Percentiles rank a stretch among this genome's conserved stretches.
phyloP scores from a whole-genome alignment of 2,329 filamentous ascomycete species.

The Cercospora sojina region DNA sequence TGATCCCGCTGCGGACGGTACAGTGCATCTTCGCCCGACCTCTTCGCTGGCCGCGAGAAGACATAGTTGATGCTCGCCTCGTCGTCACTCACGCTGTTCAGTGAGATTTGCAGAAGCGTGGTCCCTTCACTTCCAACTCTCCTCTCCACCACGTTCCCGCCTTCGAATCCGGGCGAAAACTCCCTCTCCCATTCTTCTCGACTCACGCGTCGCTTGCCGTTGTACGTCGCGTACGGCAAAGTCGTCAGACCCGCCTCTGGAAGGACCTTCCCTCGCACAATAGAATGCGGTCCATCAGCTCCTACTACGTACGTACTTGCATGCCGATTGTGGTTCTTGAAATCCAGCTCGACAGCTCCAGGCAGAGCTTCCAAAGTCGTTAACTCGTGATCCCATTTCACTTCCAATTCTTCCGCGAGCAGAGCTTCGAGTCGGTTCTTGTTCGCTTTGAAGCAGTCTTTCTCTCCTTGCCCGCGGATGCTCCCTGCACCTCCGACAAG shows the following conservation, averaged over 20 bases:
- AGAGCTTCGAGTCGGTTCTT: conserved; percentile 39
- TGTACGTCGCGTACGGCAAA: conserved; percentile 42
- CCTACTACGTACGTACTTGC: conserved; percentile 35
- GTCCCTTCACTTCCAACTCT: conserved; percentile 17
- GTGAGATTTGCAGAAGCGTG: conserved; percentile 36
- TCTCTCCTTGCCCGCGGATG: conserved; percentile 13
- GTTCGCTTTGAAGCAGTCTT: conserved; percentile 38
- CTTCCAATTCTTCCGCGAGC: conserved; percentile 40
- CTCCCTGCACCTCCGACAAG: conserved; percentile 31
- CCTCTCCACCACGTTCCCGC: conserved; percentile 32
- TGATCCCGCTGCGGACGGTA: conserved; percentile 39
- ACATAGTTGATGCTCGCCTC: conserved; percentile 41
- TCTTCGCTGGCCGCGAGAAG: conserved; percentile 40
- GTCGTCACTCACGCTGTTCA: conserved; percentile 33
- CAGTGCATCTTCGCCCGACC: conserved; percentile 34
- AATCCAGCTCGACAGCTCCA: neutral
- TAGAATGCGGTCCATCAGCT: conserved; percentile 43
- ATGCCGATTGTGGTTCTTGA: conserved; percentile 12
- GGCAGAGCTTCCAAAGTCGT: conserved; percentile 7
- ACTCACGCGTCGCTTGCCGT: conserved; percentile 33
- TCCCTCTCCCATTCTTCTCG: conserved; percentile 17
- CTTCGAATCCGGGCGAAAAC: conserved; percentile 21
- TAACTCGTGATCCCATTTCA: conserved; percentile 38
- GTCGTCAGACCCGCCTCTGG: conserved; percentile 34
- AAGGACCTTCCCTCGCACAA: conserved; percentile 32